phyloP scores from a whole-genome alignment of 495 filamentous ascomycete species.

The Aspergillus campestris region DNA sequence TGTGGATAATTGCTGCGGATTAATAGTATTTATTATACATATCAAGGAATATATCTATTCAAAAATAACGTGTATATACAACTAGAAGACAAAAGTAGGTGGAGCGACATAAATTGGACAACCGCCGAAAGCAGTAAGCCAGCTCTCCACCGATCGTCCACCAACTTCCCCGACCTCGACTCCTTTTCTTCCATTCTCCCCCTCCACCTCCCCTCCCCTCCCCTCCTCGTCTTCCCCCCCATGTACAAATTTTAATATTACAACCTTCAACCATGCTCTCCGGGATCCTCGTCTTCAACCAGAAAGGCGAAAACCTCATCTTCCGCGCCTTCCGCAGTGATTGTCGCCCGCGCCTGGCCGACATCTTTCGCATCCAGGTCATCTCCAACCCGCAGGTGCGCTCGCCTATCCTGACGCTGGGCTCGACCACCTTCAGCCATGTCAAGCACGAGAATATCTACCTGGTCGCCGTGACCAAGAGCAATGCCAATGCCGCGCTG shows the following conservation, averaged over 20 bases:
- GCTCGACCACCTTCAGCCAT: conserved; percentile 97
- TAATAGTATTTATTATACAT: too few species aligned
- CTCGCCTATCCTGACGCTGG: conserved; percentile 93
- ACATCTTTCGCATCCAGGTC: conserved; percentile 99
- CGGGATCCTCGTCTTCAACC: conserved; percentile 96
- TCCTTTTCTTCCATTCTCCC: conserved; percentile 6
- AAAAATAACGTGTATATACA: too few species aligned
- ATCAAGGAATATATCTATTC: too few species aligned
- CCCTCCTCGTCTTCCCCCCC: too few species aligned
- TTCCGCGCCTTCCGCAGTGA: conserved; percentile 98
- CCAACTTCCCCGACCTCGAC: neutral
- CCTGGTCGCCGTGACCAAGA: conserved; percentile 94
- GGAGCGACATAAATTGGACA: too few species aligned
- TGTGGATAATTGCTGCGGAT: neutral
- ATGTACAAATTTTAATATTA: too few species aligned
- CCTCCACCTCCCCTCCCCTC: conserved; percentile 16
- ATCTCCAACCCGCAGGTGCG: conserved; percentile 98
- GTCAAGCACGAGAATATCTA: conserved; percentile 99
- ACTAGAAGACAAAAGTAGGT: too few species aligned
- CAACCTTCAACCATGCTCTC: conserved; percentile 73
- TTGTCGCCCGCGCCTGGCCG: conserved; percentile 90
- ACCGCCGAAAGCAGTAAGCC: neutral
- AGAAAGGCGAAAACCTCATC: conserved; percentile 99
- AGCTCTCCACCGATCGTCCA: neutral
- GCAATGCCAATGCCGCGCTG: conserved; percentile 97